A percentile compares a stretch with the other conserved stretches of the same genome.
Conservation (phyloP, 2,329 filamentous ascomycete genomes). For the Pestalotiopsis sp. region DNA sequence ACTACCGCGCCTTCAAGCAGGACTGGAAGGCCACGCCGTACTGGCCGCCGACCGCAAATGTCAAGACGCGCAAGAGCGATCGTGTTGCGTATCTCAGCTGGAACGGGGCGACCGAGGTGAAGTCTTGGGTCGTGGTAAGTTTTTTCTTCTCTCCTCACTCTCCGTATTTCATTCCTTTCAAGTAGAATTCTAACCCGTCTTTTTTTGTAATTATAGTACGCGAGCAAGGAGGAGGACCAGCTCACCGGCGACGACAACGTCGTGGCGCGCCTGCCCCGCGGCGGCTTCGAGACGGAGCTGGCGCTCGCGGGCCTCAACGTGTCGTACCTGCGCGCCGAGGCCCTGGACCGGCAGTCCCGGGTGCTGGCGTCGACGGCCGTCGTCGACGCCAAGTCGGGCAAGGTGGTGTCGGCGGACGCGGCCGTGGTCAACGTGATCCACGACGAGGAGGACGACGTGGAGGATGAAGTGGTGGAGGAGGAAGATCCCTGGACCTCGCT, state of each 20-base stretch:
- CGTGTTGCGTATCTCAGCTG: slow-evolving; percentile 15
- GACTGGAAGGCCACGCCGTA: slow-evolving; percentile 18
- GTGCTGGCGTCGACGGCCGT: slow-evolving; percentile 18
- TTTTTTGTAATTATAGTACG: neutral
- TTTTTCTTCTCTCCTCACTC: neutral
- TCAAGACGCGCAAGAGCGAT: slow-evolving; percentile 9
- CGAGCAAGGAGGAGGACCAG: slow-evolving; percentile 11
- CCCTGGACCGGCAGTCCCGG: slow-evolving; percentile 14
- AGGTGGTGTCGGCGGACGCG: neutral
- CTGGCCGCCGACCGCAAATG: slow-evolving; percentile 16
- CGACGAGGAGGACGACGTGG: neutral
- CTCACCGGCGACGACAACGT: slow-evolving; percentile 16
- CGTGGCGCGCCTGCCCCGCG: slow-evolving; percentile 11
- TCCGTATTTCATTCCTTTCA: neutral
- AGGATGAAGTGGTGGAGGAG: neutral
- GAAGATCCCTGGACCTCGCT: neutral
- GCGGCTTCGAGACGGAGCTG: slow-evolving; percentile 15
- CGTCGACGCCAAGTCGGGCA: slow-evolving; percentile 11
- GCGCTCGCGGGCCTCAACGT: neutral
- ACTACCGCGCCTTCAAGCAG: slow-evolving; percentile 17
- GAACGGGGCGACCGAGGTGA: slow-evolving; percentile 19
- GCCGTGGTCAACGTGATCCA: neutral
- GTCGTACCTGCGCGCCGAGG: slow-evolving; percentile 16
- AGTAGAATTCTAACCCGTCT: too few species aligned
- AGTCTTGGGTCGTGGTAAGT: slow-evolving; percentile 18